Base-by-base conservation (phyloP, 768 basidiomycete species). In the Lactifluus subvellereus region DNA sequence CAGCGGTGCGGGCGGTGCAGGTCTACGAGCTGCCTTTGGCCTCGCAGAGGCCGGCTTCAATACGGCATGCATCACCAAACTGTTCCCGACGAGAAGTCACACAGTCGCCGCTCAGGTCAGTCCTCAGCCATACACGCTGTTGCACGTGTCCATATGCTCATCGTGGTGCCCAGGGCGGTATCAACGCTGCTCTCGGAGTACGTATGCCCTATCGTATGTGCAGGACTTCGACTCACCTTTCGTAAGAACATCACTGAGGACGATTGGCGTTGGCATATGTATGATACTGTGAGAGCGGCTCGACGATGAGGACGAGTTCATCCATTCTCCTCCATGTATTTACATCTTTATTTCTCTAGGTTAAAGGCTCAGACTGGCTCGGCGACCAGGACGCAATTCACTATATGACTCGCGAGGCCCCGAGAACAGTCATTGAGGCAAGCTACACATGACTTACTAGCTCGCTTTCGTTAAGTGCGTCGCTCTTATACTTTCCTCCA, bases 341-440 rank as follows among this genome's bases (percentile, higher is more conserved):
- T 20, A 59, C 50, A 20, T 18, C 27, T 4, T 45, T 16, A n/a
- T 62, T 43, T n/a, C 35, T 61, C 54, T 69, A 93, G 85, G 96
- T 98, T 61, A 99, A 99, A 82, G 97, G 97, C 66, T 97, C 94
- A 57, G 97, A 99, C 78, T 99, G 97, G 97, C 87, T 98, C 43
- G 97, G 97, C 75, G 97, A 99, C 79, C 94, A 95, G 77, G 97
- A 99, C 72, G 97, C 97, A 54, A 98, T 99, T 69, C 97, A 98
- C 72, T 99, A 98, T 79, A 99, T 99, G 97, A 97, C 94, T 75
- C 82, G 94, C 42, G 97, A 99, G 76, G 97, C 97, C 47, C 96
- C 95, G 57, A 81, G 86, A 74, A 89, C 91, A 38, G 95, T 98
- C 67, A 85, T 95, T 55, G 95, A 98, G 83, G 94, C 89, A 59